These are phyloP conservation scores for Saccharomycopsis fibuligera DNA, from an alignment of 805 yeast species.

Conservation along the genomic window DNA sequence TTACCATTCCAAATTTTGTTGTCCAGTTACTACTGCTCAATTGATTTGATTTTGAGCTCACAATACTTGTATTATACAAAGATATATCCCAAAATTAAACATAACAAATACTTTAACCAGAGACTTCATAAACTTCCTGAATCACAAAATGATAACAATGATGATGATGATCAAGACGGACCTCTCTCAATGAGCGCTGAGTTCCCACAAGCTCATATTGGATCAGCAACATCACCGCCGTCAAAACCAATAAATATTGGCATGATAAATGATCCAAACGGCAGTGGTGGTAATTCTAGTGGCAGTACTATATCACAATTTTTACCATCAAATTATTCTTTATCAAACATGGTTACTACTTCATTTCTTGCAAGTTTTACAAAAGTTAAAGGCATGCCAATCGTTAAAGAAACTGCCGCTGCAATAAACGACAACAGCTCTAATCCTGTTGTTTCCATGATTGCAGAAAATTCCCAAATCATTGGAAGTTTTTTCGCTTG, in stretches of 20 bases:
- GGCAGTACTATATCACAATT: not conserved
- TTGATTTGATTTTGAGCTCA: conserved; percentile 58
- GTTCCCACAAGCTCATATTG: conserved; percentile 19
- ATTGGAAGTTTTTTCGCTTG: conserved; percentile 60
- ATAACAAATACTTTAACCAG: not conserved
- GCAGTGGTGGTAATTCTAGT: not conserved
- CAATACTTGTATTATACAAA: conserved; percentile 67
- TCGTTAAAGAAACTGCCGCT: not conserved
- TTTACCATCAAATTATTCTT: conserved; percentile 6
- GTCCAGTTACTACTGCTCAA: conserved; percentile 65
- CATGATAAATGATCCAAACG: not conserved
- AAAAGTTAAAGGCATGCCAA: conserved; percentile 17
- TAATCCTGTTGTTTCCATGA: not conserved
- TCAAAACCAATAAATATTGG: conserved; percentile 9
- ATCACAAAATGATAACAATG: not conserved
- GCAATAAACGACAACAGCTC: not conserved
- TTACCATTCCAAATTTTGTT: conserved; percentile 70
- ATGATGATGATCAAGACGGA: conserved; percentile 20
- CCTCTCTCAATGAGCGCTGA: conserved; percentile 1
- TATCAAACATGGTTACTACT: conserved; percentile 20
- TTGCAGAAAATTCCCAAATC: conserved; percentile 8
- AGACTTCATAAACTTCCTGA: conserved; percentile 3
- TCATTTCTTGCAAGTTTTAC: conserved; percentile 19
- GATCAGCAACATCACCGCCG: not conserved
- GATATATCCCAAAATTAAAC: conserved; percentile 32